phyloP scores from a whole-genome alignment of 371 early-diverging fungal species.

The Zopfochytrium polystomum region DNA sequence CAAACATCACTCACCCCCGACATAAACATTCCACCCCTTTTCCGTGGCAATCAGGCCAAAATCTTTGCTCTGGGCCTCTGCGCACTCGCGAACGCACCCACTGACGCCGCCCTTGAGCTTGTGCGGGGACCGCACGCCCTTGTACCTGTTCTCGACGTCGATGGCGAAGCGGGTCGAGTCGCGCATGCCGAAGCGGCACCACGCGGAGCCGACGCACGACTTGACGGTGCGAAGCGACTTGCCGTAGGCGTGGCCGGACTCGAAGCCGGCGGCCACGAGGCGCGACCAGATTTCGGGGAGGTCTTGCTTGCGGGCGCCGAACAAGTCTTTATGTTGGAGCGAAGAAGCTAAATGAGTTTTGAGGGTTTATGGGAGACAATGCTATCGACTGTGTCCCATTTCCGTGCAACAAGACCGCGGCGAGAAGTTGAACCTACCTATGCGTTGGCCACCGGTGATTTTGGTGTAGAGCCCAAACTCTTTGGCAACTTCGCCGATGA shows the following conservation, averaged over 20 bases:
- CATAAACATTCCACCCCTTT: conserved; percentile 67
- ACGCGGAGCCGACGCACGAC: conserved; percentile 64
- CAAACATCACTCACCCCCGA: no score
- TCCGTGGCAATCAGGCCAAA: conserved; percentile 66
- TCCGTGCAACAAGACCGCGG: no score
- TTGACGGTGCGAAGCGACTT: conserved; percentile 71
- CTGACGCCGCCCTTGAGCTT: conserved; percentile 49
- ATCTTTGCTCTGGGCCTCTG: conserved; percentile 66
- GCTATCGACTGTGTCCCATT: no score
- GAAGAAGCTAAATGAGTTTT: no score
- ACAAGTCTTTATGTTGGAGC: conserved; percentile 43
- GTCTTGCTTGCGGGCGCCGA: conserved; percentile 63
- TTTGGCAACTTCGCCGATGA: conserved; percentile 60
- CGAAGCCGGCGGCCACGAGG: conserved; percentile 61
- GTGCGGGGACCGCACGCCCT: conserved; percentile 65
- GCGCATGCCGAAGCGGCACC: conserved; percentile 68
- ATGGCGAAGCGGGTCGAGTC: conserved; percentile 70
- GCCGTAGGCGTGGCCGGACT: conserved; percentile 70
- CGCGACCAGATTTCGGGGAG: conserved; percentile 65
- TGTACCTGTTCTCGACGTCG: conserved; percentile 62
- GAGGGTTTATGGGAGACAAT: no score
- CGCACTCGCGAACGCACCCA: conserved; percentile 63
- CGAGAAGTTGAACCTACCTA: conserved; percentile 18
- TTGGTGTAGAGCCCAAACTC: conserved; percentile 63
- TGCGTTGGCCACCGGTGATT: conserved; percentile 65